Conservation (phyloP, 495 filamentous ascomycete genomes). For the Neurospora sp. region DNA sequence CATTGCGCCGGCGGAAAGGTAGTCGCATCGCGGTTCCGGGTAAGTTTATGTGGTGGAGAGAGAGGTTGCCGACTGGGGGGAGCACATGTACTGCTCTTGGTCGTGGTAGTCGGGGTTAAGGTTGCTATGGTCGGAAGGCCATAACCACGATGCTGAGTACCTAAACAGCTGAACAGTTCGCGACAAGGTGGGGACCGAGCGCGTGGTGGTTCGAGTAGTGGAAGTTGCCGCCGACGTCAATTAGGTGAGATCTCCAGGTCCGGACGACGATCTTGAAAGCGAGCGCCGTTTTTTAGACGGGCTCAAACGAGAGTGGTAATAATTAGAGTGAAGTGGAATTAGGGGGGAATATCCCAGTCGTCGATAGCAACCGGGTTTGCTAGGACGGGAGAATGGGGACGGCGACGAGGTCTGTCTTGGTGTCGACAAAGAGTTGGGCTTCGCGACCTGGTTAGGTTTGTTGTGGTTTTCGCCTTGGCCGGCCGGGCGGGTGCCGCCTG, state of each 20-base stretch:
- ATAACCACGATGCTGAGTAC: slow-evolving; percentile 8
- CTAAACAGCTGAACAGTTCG: background rate
- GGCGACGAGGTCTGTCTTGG: background rate
- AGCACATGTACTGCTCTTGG: slow-evolving; percentile 11
- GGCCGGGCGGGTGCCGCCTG: background rate
- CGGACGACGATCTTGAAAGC: background rate
- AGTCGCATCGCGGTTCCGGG: slow-evolving; percentile 29
- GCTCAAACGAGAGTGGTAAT: background rate
- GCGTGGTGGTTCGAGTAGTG: background rate
- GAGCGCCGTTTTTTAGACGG: background rate
- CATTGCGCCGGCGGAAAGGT: slow-evolving; percentile 23
- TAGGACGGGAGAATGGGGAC: background rate
- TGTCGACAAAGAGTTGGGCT: background rate
- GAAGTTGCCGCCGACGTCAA: slow-evolving; percentile 3
- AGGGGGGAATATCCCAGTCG: background rate
- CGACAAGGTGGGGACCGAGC: background rate
- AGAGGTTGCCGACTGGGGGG: slow-evolving; percentile 10
- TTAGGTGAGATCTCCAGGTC: background rate
- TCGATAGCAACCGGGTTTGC: background rate
- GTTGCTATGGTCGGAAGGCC: slow-evolving; percentile 11
- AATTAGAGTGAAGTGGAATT: background rate
- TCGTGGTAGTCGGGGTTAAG: slow-evolving; percentile 8
- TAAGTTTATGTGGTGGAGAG: background rate
- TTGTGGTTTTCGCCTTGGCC: background rate
- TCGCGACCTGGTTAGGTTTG: background rate